Evolutionary conservation across 495 filamentous ascomycete species (phyloP), one percentile per base, ranked within the genome.

Genomic region (Astrothelium subdiscretum): DNA sequence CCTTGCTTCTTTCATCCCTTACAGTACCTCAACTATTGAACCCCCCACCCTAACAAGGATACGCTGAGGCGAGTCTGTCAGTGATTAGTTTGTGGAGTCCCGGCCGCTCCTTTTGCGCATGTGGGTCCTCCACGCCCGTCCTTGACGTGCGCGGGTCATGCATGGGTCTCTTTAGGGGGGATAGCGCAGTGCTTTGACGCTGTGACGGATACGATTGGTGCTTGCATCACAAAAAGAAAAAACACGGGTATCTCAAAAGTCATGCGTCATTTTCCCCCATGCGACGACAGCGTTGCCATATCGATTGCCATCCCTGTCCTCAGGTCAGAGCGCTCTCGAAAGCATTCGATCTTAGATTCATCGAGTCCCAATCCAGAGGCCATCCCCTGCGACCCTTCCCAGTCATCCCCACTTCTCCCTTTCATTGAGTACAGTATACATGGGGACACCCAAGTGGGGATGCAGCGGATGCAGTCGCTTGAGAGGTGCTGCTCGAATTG

Each of bases 311-410:
- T 29, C 48, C 48, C 24, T 54, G 48, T 54, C 48, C 11, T 20
- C n/a, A 54, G 48, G 29, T 24, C 24, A 54, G 6, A 29, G 48
- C 48, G 6, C 15, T n/a, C 48, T 24, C 48, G 26, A 2, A 54
- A 2, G 22, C 48, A n/a, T 29, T 54, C 15, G 24, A 54, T 54
- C 48, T 29, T 24, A 15, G 8, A 29, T 20, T 24, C 29, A 8
- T 61, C 15, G 42, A 61, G 35, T 44, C 20, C 8, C 61, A 62
- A 57, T 29, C 6, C 31, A 58, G 31, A 62, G 31, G 42, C 59
- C 52, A 22, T 29, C 57, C 57, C 31, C 18, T 15, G 27, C 27
- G 27, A 22, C 12, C 15, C 52, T 5, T 3, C 6, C 15, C 42
- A n/a, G 22, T 40, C 6, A 31, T 6, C 5, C 5, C 26, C 27